A percentile compares a stretch with the other conserved stretches of the same genome.
Evolutionary conservation across 1,139 yeast species (phyloP).

Genomic region (Taphrina confusa): DNA sequence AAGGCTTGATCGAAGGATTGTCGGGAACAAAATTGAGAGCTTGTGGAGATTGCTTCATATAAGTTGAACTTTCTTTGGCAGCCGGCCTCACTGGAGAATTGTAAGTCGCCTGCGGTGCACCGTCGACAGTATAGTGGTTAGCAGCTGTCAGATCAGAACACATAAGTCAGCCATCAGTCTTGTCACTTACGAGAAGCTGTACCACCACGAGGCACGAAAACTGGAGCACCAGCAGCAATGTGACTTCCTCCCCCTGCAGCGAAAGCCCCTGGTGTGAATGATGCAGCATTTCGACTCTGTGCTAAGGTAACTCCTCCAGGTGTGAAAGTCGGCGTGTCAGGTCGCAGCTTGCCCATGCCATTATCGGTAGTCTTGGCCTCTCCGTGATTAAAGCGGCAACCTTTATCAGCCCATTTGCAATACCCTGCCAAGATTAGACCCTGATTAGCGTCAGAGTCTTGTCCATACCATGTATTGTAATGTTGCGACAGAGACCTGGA

Average conservation of each 20-base stretch:
- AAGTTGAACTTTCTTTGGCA: background rate
- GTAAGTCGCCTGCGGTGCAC: constrained; percentile 1
- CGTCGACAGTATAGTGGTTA: background rate
- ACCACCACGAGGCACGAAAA: constrained; percentile 36
- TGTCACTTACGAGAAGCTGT: background rate
- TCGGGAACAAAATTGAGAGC: constrained; percentile 8
- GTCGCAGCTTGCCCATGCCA: constrained; percentile 19
- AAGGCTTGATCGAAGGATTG: background rate
- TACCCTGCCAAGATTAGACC: constrained; percentile 49
- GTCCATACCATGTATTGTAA: constrained; percentile 64
- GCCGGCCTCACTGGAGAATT: constrained; percentile 2
- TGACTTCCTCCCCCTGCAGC: background rate
- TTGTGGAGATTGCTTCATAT: constrained; percentile 3
- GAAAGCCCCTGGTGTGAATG: background rate
- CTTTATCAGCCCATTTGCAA: constrained; percentile 85
- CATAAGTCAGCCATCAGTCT: too few relatives aligned
- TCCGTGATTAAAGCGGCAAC: constrained; percentile 80
- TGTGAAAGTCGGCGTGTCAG: constrained; percentile 65
- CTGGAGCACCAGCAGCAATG: constrained; percentile 36
- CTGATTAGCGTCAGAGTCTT: background rate
- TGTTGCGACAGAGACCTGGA: constrained; percentile 67
- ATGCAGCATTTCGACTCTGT: constrained; percentile 1
- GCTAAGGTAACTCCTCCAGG: constrained; percentile 46
- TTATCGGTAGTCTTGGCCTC: constrained; percentile 18
- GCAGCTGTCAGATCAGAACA: background rate